Percentiles rank a stretch among this genome's conserved stretches.
These are phyloP conservation scores for Penicillium paradoxum DNA, from an alignment of 495 filamentous ascomycete species.

Conservation along the genomic window DNA sequence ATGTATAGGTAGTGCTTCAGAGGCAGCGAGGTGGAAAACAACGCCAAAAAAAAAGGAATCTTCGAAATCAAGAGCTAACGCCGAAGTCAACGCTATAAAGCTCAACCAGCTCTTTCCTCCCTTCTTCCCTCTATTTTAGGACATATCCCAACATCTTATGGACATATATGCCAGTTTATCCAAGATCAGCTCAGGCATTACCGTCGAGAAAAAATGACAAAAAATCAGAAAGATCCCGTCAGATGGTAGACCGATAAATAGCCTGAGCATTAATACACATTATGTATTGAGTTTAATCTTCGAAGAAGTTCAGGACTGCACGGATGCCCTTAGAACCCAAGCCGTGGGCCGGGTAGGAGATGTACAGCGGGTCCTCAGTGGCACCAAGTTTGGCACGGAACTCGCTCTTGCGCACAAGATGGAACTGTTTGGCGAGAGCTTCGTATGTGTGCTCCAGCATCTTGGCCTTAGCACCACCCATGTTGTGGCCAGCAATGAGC, in stretches of 20 bases:
- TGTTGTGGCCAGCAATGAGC: conserved; percentile 67
- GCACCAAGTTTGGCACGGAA: conserved; percentile 84
- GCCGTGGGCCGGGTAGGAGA: conserved; percentile 76
- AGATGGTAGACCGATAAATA: conserved; percentile 4
- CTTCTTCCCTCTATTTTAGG: conserved; percentile 7
- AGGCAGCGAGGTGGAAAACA: not conserved
- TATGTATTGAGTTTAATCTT: conserved; percentile 45
- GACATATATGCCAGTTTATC: not conserved
- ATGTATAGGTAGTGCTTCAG: not conserved
- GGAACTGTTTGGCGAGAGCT: conserved; percentile 69
- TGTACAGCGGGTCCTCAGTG: conserved; percentile 69
- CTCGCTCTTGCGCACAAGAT: conserved; percentile 75
- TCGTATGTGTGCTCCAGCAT: conserved; percentile 73
- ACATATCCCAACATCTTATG: not conserved
- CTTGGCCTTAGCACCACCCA: conserved; percentile 66
- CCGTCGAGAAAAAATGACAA: not conserved
- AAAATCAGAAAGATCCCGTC: not conserved
- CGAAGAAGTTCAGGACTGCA: conserved; percentile 78
- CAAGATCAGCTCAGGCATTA: not conserved
- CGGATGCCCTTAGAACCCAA: conserved; percentile 69
- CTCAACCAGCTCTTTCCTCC: not conserved
- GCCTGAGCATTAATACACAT: not conserved
- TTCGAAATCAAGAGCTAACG: not conserved
- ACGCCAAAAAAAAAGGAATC: not conserved
- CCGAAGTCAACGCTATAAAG: not conserved